phyloP scores from a whole-genome alignment of 768 basidiomycete genomes.

The Pisolithus marmoratus region DNA sequence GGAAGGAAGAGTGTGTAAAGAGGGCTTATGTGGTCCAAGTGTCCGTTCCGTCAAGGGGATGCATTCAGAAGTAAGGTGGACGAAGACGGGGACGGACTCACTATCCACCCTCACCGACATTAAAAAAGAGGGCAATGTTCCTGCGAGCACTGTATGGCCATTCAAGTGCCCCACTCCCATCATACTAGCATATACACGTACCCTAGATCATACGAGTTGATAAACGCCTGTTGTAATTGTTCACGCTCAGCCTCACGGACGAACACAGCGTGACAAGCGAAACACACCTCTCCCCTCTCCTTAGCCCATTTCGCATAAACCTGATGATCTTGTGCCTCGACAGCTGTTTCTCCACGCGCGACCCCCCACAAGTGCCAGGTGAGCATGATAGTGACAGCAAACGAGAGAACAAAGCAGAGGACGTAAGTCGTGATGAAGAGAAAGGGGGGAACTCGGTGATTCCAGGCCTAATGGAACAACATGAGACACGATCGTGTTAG shows the following conservation, averaged over 20 bases:
- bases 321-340: conserved; percentile 85
- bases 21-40: conserved; percentile 41
- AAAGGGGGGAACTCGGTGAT: conserved; percentile 58
- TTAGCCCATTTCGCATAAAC: conserved; percentile 69
- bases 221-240: conserved; percentile 48
- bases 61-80: background rate
- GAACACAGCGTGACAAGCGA: background rate
- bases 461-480: conserved; percentile 38
- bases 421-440: conserved; percentile 73
- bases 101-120: conserved; percentile 77
- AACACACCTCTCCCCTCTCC: conserved; percentile 60
- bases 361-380: conserved; percentile 71
- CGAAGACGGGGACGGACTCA: conserved; percentile 36
- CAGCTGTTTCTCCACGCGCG: conserved; percentile 73
- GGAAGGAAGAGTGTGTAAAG: conserved; percentile 79
- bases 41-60: background rate
- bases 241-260: background rate
- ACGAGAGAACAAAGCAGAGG: conserved; percentile 64
- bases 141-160: conserved; percentile 36
- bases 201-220: conserved; percentile 92
- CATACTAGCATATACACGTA: conserved; percentile 25
- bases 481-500: too few species aligned
- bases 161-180: background rate
- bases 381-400: conserved; percentile 70
- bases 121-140: conserved; percentile 86